Evolutionary conservation across 345 rosid species (phyloP), one percentile per base, ranked within the genome.

Genomic region (Populus alba): DNA sequence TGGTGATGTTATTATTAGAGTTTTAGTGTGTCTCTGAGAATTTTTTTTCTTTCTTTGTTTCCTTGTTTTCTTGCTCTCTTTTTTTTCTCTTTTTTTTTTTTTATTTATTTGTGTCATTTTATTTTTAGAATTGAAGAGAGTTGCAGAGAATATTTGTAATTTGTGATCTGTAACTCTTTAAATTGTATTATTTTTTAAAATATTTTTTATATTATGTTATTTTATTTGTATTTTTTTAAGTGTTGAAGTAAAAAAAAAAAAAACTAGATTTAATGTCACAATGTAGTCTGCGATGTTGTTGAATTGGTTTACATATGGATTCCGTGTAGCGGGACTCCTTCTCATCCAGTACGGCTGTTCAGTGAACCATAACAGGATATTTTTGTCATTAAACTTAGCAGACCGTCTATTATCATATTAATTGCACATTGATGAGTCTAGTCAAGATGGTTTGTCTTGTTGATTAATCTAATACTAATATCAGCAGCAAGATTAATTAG

Each of bases 401-500:
- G 41, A 22, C 51, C 72, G 81, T 88, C 79, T 82, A 69, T 70
- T 86, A 71, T 88, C 89, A 84, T 70, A 81, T 86, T n/a, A n/a
- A n/a, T n/a, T 88, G 86, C 89, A 79, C 82, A 81, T 88, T 88
- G 85, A 75, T 88, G 85, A 75, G 90, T 83, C 83, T 78, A 88
- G 88, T 84, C 91, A 88, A 87, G 84, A 59, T 68, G 76, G 83
- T 65, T 80, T 83, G 84, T 80, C 91, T 75, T 83, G 77, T 75
- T 75, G 72, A 83, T 83, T 74, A 82, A 20, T 84, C 78, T 81
- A 75, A 72, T 87, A 78, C 92, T 82, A 70, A 73, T 77, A 74
- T 83, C 82, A 86, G 91, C 51, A 89, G 22, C 70, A 72, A 76
- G 87, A 86, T 77, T 39, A 12, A 68, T 35, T 79, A 63, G 81